A percentile compares a stretch with the other conserved stretches of the same genome.
phyloP scores from a whole-genome alignment of 371 early-diverging fungal genomes.

The Parasitella parasitica region DNA sequence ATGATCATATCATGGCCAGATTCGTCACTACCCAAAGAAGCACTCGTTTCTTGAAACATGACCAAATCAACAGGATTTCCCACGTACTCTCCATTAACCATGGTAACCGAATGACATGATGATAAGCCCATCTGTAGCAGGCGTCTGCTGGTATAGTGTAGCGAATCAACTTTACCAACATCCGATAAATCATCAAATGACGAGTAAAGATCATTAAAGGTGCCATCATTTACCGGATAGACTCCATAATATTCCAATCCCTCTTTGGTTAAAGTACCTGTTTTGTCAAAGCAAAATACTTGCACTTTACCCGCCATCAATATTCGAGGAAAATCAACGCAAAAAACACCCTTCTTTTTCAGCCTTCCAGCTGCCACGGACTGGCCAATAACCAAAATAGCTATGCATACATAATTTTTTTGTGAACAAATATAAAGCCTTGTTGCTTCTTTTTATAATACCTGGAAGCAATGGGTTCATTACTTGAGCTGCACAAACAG shows the following conservation, averaged over 20 bases:
- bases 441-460: no score
- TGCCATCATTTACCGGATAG: constrained; percentile 1
- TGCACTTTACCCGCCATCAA: constrained; percentile 86
- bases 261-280: constrained; percentile 63
- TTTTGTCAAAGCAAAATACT: constrained; percentile 81
- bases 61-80: constrained; percentile 91
- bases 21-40: not conserved
- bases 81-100: constrained; percentile 56
- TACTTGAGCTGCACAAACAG: constrained; percentile 69
- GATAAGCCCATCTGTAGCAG: constrained; percentile 58
- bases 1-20: not conserved
- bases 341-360: constrained; percentile 58
- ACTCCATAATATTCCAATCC: constrained; percentile 56
- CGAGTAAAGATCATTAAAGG: not conserved
- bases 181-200: not conserved
- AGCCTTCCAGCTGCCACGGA: constrained; percentile 73
- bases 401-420: constrained; percentile 27
- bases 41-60: constrained; percentile 70
- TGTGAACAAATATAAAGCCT: not conserved
- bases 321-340: constrained; percentile 79
- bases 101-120: constrained; percentile 74
- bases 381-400: constrained; percentile 83
- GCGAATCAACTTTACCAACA: not conserved
- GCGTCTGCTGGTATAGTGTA: constrained; percentile 2
- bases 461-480: constrained; percentile 61